Evolutionary conservation across 345 rosid species (phyloP).

Genomic region (Eucalyptus marginata): DNA sequence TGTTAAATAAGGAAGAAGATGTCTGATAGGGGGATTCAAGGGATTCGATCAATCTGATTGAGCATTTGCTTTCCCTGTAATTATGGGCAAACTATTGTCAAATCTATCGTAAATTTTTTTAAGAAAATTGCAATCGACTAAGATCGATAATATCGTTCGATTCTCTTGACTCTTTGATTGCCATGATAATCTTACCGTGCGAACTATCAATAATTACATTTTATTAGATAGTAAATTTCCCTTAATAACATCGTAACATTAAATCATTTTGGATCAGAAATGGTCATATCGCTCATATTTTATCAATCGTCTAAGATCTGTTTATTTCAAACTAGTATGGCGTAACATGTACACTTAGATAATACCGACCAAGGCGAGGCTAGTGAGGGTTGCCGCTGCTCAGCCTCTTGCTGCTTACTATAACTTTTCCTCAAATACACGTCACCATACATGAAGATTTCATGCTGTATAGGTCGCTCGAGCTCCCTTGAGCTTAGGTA

Average conservation of each 20-base stretch:
- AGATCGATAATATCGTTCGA: background rate
- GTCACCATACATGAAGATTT: background rate
- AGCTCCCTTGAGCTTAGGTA: background rate
- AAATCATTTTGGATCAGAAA: background rate
- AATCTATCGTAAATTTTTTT: background rate
- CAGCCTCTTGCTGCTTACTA: background rate
- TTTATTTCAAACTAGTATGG: background rate
- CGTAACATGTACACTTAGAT: background rate
- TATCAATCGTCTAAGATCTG: rapidly evolving
- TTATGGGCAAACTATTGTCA: background rate
- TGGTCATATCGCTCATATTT: rapidly evolving
- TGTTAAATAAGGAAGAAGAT: background rate
- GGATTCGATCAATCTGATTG: background rate
- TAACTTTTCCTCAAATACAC: background rate
- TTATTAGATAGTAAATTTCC: background rate
- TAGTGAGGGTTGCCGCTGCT: rapidly evolving
- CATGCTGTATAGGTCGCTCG: background rate
- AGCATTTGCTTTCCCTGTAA: background rate
- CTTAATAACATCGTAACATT: background rate
- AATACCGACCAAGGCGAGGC: background rate
- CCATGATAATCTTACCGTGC: background rate
- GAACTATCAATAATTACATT: background rate
- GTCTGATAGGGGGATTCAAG: background rate
- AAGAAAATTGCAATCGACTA: background rate
- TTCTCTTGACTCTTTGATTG: background rate